Conservation (phyloP, 306 rosid genomes). For the Pueraria montana region DNA sequence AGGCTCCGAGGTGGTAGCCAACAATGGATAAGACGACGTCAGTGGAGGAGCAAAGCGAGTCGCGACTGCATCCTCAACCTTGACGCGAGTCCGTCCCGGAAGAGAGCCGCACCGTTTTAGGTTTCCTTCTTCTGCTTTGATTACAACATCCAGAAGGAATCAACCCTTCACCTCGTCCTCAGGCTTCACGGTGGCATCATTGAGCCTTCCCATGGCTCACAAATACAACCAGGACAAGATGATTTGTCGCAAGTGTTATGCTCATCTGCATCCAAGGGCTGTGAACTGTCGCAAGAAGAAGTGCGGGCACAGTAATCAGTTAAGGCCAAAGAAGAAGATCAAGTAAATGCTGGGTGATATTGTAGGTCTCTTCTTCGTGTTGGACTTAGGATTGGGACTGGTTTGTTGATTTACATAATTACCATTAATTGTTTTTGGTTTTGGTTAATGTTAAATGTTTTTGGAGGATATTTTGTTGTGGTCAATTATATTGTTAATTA, state of each 20-base stretch:
- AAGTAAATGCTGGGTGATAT: constrained; percentile 56
- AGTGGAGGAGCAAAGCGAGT: no score
- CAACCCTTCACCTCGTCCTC: constrained; percentile 84
- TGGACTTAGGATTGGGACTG: neutral
- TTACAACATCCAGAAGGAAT: constrained; percentile 89
- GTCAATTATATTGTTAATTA: neutral
- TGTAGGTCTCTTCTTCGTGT: neutral
- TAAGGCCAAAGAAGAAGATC: constrained; percentile 96
- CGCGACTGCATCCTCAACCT: no score
- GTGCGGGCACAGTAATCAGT: constrained; percentile 90
- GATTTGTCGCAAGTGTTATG: constrained; percentile 94
- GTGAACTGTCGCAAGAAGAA: constrained; percentile 87
- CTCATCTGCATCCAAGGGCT: constrained; percentile 86
- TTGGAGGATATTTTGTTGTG: neutral
- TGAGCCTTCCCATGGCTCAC: constrained; percentile 84
- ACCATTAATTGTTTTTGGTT: neutral
- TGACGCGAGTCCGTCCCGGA: no score
- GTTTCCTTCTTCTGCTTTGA: no score
- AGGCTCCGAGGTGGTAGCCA: no score
- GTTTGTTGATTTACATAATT: neutral
- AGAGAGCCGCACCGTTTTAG: no score
- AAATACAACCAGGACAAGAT: constrained; percentile 87
- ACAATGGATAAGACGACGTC: no score
- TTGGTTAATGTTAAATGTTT: neutral
- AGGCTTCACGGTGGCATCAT: constrained; percentile 90